Conservation (phyloP, 768 basidiomycete species). For the Tricholoma saponaceum region DNA sequence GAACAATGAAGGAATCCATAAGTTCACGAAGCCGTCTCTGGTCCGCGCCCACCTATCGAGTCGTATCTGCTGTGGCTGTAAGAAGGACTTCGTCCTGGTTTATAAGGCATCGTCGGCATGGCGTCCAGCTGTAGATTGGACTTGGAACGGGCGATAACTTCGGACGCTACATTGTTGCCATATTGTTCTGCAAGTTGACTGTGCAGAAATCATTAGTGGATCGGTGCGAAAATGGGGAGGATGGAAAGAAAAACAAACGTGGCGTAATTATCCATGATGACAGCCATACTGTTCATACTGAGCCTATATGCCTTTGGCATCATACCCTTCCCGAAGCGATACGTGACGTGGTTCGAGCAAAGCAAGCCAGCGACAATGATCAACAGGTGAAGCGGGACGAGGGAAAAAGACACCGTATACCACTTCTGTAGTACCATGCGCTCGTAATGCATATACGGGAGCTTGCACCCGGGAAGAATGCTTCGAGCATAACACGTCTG, state of each 20-base stretch:
- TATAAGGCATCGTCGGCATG: conserved; percentile 24
- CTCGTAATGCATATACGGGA: conserved; percentile 56
- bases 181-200: conserved; percentile 77
- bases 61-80: conserved; percentile 16
- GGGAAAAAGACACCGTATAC: conserved; percentile 61
- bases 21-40: not conserved
- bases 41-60: conserved; percentile 18
- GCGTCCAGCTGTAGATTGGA: conserved; percentile 41
- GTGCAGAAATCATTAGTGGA: not conserved
- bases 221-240: not conserved
- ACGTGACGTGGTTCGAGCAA: conserved; percentile 82
- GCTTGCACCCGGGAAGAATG: conserved; percentile 72
- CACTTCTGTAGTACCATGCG: conserved; percentile 50
- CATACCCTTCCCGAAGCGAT: conserved; percentile 85
- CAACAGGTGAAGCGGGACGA: conserved; percentile 65
- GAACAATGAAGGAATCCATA: not conserved
- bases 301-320: conserved; percentile 82
- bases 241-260: conserved; percentile 39
- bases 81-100: conserved; percentile 6
- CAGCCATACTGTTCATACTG: conserved; percentile 68
- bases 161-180: conserved; percentile 58
- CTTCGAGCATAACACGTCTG: conserved; percentile 73
- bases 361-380: conserved; percentile 62
- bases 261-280: conserved; percentile 84
- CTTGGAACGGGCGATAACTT: conserved; percentile 54